These are phyloP conservation scores for Calocera viscosa DNA, from an alignment of 768 basidiomycete species.

Conservation along the genomic window DNA sequence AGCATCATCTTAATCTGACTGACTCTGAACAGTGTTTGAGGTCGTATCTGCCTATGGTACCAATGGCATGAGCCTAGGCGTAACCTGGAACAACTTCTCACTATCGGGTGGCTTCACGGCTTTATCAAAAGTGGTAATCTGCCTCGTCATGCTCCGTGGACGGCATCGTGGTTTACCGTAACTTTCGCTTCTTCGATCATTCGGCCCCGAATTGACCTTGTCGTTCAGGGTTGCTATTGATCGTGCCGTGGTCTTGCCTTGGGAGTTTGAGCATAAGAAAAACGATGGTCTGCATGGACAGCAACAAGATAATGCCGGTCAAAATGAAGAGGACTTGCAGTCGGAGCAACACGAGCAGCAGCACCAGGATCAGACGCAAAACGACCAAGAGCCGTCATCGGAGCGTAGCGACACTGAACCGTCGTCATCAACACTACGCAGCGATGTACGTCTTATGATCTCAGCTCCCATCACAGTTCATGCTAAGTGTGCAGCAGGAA, in stretches of 20 bases:
- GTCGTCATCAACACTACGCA: neutral
- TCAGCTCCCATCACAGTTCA: neutral
- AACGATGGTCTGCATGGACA: constrained; percentile 14
- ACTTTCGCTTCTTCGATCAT: constrained; percentile 12
- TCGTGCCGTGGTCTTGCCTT: constrained; percentile 70
- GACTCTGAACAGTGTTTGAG: constrained; percentile 49
- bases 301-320: neutral
- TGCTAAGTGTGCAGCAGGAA: neutral
- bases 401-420: neutral
- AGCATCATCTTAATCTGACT: constrained; percentile 15
- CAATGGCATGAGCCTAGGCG: constrained; percentile 77
- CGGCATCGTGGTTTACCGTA: constrained; percentile 58
- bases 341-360: neutral
- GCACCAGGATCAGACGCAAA: neutral
- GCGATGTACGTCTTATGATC: neutral
- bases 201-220: neutral
- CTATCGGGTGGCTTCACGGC: constrained; percentile 65
- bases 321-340: neutral
- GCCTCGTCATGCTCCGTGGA: constrained; percentile 85
- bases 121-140: constrained; percentile 77
- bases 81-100: constrained; percentile 43
- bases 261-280: constrained; percentile 33
- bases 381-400: neutral
- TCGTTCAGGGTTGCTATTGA: constrained; percentile 70
- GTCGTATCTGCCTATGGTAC: constrained; percentile 78